Percentiles rank a stretch among this genome's conserved stretches.
Conservation (phyloP, 177 flowering plant species). For the Vitis hybrid region DNA sequence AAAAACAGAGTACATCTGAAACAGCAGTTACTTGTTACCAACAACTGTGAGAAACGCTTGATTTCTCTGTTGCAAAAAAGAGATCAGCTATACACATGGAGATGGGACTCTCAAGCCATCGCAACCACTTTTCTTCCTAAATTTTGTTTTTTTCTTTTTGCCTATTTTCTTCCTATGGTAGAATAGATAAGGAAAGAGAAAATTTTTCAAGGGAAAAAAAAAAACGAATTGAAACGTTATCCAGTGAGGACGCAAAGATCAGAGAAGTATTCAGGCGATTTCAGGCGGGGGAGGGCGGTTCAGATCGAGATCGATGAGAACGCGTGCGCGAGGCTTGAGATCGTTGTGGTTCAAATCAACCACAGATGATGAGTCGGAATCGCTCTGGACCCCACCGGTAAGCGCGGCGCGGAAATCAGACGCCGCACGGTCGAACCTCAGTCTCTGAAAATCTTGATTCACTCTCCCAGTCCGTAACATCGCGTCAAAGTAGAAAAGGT, state of each 20-base stretch:
- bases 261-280: slow-evolving; percentile 22
- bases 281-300: slow-evolving; percentile 46
- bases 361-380: slow-evolving; percentile 78
- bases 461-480: slow-evolving; percentile 16
- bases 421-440: slow-evolving; percentile 11
- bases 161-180: not conserved
- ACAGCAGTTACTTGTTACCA: slow-evolving; percentile 8
- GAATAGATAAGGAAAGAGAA: not conserved
- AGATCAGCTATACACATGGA: slow-evolving; percentile 20
- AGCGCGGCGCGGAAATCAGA: slow-evolving; percentile 5
- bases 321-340: slow-evolving; percentile 10
- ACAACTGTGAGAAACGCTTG: slow-evolving; percentile 20
- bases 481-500: slow-evolving; percentile 30
- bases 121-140: not conserved
- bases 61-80: slow-evolving; percentile 29
- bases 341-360: slow-evolving; percentile 34
- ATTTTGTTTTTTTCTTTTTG: slow-evolving; percentile 2
- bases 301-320: slow-evolving; percentile 42
- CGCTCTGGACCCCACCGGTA: slow-evolving; percentile 44
- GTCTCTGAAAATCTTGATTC: slow-evolving; percentile 16
- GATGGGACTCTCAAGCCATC: not conserved
- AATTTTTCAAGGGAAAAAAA: not conserved
- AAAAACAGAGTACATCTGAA: slow-evolving; percentile 4
- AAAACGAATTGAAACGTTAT: not conserved
- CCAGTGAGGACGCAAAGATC: not conserved